These are phyloP conservation scores for Claviceps cyperi DNA, from an alignment of 2,329 filamentous ascomycete species.

Conservation along the genomic window DNA sequence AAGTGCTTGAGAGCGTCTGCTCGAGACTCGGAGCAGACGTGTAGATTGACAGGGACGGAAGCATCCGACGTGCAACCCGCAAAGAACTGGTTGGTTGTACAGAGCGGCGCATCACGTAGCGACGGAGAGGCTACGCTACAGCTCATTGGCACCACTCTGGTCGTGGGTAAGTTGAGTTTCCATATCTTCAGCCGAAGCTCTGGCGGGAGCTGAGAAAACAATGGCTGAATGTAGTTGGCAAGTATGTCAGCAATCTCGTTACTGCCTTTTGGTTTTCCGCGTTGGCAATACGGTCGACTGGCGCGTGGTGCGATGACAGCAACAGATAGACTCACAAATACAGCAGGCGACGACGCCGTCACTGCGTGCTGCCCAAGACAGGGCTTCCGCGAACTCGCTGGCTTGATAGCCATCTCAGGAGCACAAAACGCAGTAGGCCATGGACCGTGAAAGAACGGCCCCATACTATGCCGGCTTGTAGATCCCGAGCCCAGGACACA, in stretches of 20 bases:
- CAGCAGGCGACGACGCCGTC: background rate
- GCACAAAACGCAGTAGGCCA: conserved; percentile 1
- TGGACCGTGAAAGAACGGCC: conserved; percentile 3
- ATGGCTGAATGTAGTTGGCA: conserved; percentile 16
- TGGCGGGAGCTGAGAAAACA: conserved; percentile 28
- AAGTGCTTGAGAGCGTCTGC: conserved; percentile 28
- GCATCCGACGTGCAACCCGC: conserved; percentile 27
- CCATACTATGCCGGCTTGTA: conserved; percentile 1
- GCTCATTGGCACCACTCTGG: conserved; percentile 29
- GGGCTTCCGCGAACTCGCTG: background rate
- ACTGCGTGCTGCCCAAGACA: background rate
- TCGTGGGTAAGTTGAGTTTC: conserved; percentile 26
- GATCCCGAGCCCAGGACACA: background rate
- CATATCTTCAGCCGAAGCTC: conserved; percentile 35
- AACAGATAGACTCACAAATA: conserved; percentile 6
- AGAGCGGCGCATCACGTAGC: conserved; percentile 4
- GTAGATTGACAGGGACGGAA: conserved; percentile 28
- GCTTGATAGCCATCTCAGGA: conserved; percentile 1
- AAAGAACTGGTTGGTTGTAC: conserved; percentile 9
- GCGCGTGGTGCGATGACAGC: background rate
- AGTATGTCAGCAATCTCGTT: background rate
- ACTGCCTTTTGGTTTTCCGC: background rate
- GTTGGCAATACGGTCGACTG: background rate
- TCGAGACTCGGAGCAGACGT: conserved; percentile 32
- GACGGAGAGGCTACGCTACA: conserved; percentile 22